A percentile compares a stretch with the other conserved stretches of the same genome.
These are phyloP conservation scores for Hemileccinum rubropunctum DNA, from an alignment of 768 basidiomycete genomes.

Conservation along the genomic window DNA sequence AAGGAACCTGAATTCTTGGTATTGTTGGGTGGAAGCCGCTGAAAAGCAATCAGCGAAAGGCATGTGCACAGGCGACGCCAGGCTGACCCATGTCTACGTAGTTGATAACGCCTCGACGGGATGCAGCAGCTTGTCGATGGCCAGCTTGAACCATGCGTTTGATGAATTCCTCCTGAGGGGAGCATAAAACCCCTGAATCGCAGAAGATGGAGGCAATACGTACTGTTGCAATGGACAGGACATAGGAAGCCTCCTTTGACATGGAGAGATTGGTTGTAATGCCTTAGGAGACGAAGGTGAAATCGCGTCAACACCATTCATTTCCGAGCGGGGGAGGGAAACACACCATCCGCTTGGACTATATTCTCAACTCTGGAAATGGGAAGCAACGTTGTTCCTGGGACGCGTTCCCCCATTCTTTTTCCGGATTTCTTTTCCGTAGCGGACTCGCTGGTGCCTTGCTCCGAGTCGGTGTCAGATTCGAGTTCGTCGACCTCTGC, in stretches of 20 bases:
- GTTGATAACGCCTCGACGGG: conserved; percentile 55
- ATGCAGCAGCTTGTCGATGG: conserved; percentile 58
- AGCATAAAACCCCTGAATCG: conserved; percentile 13
- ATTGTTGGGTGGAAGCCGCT: conserved; percentile 61
- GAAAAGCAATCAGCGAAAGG: conserved; percentile 8
- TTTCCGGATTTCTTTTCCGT: conserved; percentile 29
- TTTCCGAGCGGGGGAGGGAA: conserved; percentile 7
- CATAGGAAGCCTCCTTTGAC: conserved; percentile 73
- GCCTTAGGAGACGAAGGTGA: conserved; percentile 35
- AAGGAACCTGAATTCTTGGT: conserved; percentile 73
- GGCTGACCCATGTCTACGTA: conserved; percentile 76
- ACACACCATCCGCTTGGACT: conserved; percentile 72
- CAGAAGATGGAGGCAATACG: conserved; percentile 14
- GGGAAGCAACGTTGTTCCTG: conserved; percentile 69
- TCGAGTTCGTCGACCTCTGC: conserved; percentile 35
- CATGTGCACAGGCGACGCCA: not conserved
- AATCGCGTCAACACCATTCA: conserved; percentile 14
- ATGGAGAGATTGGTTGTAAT: conserved; percentile 60
- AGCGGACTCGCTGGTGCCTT: conserved; percentile 22
- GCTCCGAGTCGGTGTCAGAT: conserved; percentile 32
- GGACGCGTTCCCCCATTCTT: conserved; percentile 42
- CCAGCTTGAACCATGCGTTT: conserved; percentile 71
- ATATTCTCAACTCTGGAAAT: conserved; percentile 69
- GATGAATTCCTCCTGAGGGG: conserved; percentile 77
- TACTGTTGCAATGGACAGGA: conserved; percentile 77